These are phyloP conservation scores for Tricholomella constricta DNA, from an alignment of 768 basidiomycete species.

Conservation along the genomic window DNA sequence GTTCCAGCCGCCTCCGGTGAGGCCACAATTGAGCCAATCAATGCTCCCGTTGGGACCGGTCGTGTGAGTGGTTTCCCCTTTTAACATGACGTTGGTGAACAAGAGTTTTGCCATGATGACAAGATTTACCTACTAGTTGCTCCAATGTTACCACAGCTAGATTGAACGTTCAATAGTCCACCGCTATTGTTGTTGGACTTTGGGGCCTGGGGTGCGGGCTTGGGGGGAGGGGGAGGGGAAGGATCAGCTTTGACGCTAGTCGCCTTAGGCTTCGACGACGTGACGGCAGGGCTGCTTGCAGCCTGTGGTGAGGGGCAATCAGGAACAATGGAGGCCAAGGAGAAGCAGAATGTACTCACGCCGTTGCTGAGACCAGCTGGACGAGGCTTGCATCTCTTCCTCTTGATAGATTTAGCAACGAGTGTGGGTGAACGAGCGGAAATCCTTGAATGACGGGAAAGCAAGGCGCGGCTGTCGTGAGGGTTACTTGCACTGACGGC, in stretches of 20 bases:
- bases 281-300: not conserved
- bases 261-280: constrained; percentile 10
- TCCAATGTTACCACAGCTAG: constrained; percentile 48
- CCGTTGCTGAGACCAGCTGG: constrained; percentile 7
- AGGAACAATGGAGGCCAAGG: not conserved
- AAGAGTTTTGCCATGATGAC: not conserved
- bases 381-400: constrained; percentile 23
- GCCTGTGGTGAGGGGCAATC: not conserved
- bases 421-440: constrained; percentile 30
- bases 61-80: constrained; percentile 50
- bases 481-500: constrained; percentile 33
- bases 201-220: not conserved
- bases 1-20: constrained; percentile 65
- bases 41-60: constrained; percentile 74
- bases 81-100: not conserved
- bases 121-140: constrained; percentile 45
- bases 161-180: constrained; percentile 38
- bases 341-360: not conserved
- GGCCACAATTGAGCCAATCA: constrained; percentile 78
- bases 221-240: constrained; percentile 3
- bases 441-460: constrained; percentile 38
- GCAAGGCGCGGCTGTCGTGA: constrained; percentile 28
- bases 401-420: constrained; percentile 5
- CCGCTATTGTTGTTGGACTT: constrained; percentile 5
- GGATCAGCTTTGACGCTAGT: constrained; percentile 12